A percentile compares a stretch with the other conserved stretches of the same genome.
These are phyloP conservation scores for Cyberlindnera euphorbiiphila DNA, from an alignment of 805 yeast genomes.

Conservation along the genomic window DNA sequence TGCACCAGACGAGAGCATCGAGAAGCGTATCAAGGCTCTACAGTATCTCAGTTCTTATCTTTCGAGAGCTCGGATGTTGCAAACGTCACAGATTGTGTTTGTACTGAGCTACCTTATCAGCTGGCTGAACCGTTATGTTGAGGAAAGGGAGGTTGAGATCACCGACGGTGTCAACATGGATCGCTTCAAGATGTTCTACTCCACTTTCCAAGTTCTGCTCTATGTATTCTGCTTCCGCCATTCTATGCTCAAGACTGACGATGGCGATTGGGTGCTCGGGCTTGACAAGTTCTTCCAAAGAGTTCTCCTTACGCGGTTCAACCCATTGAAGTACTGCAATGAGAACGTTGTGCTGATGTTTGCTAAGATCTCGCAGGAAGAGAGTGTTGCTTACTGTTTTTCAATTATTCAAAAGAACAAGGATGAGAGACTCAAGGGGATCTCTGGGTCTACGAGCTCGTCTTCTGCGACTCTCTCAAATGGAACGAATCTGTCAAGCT, in stretches of 20 bases:
- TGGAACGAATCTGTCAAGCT: conserved; percentile 11
- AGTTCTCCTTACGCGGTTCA: conserved; percentile 80
- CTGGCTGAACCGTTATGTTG: conserved; percentile 79
- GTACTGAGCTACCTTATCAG: conserved; percentile 78
- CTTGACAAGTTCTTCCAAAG: conserved; percentile 85
- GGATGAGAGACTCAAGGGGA: conserved; percentile 41
- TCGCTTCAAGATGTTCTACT: conserved; percentile 82
- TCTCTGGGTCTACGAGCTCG: conserved; percentile 29
- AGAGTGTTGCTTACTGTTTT: conserved; percentile 88
- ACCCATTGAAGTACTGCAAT: conserved; percentile 89
- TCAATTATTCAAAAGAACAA: conserved; percentile 89
- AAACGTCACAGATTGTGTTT: conserved; percentile 70
- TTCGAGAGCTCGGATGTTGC: conserved; percentile 75
- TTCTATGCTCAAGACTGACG: conserved; percentile 43
- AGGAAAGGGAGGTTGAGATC: conserved; percentile 83
- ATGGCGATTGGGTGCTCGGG: conserved; percentile 67
- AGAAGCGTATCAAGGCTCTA: conserved; percentile 80
- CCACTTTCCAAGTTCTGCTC: conserved; percentile 84
- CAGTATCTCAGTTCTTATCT: conserved; percentile 89
- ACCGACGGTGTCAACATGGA: conserved; percentile 74
- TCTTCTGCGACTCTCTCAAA: not conserved
- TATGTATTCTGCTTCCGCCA: conserved; percentile 92
- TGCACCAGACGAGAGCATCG: conserved; percentile 60
- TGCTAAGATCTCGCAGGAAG: conserved; percentile 87
- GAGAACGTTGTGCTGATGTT: conserved; percentile 91